Evolutionary conservation across 129 eudicot genomes (phyloP), one percentile per base, ranked within the genome.

Genomic region (Tagetes patula): DNA sequence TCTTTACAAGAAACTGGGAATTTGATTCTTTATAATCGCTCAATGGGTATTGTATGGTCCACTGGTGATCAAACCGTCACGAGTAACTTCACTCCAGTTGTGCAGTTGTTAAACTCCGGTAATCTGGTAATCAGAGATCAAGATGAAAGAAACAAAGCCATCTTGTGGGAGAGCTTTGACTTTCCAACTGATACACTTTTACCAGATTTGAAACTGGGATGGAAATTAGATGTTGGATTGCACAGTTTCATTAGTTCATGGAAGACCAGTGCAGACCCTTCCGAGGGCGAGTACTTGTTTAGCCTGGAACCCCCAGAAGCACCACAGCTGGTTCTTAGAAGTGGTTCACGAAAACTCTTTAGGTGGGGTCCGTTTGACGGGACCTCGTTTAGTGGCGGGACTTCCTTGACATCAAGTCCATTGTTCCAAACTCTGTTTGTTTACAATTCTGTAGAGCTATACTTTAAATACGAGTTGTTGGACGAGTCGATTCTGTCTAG

Each of bases 301-400:
- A 34, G 73, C 42, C 49, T 85, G 0, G 87, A 79, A 0, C 83
- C 89, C 27, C 75, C 70, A 0, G 79, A 80, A 46, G 70, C 61
- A 8, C 85, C 93, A 13, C 85, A 82, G 45, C 43, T 80, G 40
- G 65, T 82, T 70, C 40, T 84, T 20, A 54, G 79, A 40, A 67
- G 54, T 33, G 74, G 80, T 12, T 71, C 76, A 8, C 64, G 58
- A 3, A 50, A 49, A 7, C 52, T 69, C 4, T 60, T 31, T 14
- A 72, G 86, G 39, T 85, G 86, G 89, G 89, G 89, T 27, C 89
- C 86, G 9, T 85, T 69, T 73, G 86, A 85, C 39, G 85, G 89
- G 39, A 47, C 47, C 14, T 9, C 62, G 56, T 85, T 85, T 60
- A 82, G 89, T 54, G 86, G 86, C 3, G 65, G 71, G 48, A 45